Percentiles rank a stretch among this genome's conserved stretches.
phyloP scores from a whole-genome alignment of 2,329 filamentous ascomycete species.

The Lasiodiplodia citricola region DNA sequence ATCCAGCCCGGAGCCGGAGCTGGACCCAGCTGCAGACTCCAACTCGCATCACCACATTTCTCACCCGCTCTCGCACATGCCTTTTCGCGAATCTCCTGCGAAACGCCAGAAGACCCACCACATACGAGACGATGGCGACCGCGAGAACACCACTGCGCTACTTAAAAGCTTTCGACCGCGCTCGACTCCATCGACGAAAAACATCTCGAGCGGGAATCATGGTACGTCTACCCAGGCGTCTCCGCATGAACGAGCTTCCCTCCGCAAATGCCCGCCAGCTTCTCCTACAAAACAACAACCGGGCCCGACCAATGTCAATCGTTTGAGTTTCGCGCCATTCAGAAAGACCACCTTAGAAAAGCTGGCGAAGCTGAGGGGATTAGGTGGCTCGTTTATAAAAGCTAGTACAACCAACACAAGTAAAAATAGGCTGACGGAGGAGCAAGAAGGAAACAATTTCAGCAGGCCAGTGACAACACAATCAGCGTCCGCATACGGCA shows the following conservation, averaged over 20 bases:
- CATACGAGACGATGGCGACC: background rate
- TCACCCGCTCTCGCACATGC: background rate
- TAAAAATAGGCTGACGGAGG: slow-evolving; percentile 1
- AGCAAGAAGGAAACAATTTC: background rate
- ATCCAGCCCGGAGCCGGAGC: background rate
- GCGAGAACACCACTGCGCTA: background rate
- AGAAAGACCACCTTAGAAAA: background rate
- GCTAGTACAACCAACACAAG: background rate
- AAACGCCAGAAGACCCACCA: background rate
- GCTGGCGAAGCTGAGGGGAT: background rate
- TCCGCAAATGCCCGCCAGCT: background rate
- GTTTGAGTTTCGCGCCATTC: background rate
- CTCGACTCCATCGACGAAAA: background rate
- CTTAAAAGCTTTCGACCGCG: background rate
- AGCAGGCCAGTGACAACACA: background rate
- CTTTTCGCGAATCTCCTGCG: background rate
- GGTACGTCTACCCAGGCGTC: slow-evolving; percentile 5
- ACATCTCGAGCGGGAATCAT: background rate
- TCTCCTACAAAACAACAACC: background rate
- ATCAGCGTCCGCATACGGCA: background rate
- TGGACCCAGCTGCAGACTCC: too few relatives aligned
- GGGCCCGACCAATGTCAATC: background rate
- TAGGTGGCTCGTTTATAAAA: background rate
- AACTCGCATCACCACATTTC: background rate
- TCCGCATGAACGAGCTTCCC: background rate